A percentile compares a stretch with the other conserved stretches of the same genome.
Conservation (phyloP, 495 filamentous ascomycete genomes). For the Hyaloscypha hepaticicola region DNA sequence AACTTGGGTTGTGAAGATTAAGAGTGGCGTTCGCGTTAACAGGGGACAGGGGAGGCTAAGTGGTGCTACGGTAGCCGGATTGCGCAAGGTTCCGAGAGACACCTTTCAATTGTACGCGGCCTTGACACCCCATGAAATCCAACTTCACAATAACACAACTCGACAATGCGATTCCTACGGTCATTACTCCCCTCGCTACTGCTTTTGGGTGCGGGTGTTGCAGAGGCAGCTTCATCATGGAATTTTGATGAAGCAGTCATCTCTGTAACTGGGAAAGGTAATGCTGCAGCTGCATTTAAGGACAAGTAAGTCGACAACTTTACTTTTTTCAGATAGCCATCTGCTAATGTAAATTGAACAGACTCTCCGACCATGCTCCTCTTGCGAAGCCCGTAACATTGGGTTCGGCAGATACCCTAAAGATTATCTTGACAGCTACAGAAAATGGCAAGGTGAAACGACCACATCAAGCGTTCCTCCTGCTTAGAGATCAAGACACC, state of each 20-base stretch:
- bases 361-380: conserved; percentile 29
- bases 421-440: conserved; percentile 75
- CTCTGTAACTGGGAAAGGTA: conserved; percentile 70
- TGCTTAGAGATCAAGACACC: conserved; percentile 69
- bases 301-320: conserved; percentile 58
- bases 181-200: conserved; percentile 49
- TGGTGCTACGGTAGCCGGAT: not conserved
- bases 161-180: conserved; percentile 49
- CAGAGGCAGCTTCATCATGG: conserved; percentile 72
- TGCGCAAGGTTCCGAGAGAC: not conserved
- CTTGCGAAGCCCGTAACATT: conserved; percentile 51
- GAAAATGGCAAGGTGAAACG: conserved; percentile 75
- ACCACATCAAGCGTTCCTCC: conserved; percentile 90
- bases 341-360: conserved; percentile 16
- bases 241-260: conserved; percentile 82
- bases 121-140: conserved; percentile 16
- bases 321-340: not conserved
- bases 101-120: conserved; percentile 16
- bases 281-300: conserved; percentile 51
- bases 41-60: not conserved
- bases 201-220: conserved; percentile 45
- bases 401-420: conserved; percentile 69
- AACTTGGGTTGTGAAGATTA: not conserved
- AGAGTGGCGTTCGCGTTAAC: not conserved
- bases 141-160: conserved; percentile 12